A percentile compares a stretch with the other conserved stretches of the same genome.
phyloP scores from a whole-genome alignment of 108 stramenopile genomes.

The Pseudonitzschia delicatissima region DNA sequence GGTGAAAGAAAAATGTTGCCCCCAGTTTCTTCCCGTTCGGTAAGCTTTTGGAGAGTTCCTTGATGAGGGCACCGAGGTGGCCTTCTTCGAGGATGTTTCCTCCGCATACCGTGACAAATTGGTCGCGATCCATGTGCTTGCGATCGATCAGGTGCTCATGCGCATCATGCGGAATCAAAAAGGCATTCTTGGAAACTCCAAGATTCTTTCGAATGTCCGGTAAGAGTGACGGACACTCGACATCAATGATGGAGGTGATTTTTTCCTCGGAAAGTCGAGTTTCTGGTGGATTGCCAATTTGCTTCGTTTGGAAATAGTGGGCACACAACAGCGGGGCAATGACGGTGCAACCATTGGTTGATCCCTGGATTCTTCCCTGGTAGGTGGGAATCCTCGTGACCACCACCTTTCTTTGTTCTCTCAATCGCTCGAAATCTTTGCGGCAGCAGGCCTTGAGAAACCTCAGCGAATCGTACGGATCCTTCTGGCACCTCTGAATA shows the following conservation, averaged over 20 bases:
- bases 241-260: constrained; percentile 69
- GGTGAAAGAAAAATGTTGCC: constrained; percentile 82
- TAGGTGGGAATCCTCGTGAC: constrained; percentile 63
- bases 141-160: constrained; percentile 84
- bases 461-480: no score
- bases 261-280: constrained; percentile 40
- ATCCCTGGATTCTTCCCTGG: constrained; percentile 63
- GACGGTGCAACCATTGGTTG: constrained; percentile 87
- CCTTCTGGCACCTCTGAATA: no score
- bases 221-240: constrained; percentile 53
- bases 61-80: constrained; percentile 58
- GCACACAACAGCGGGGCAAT: constrained; percentile 80
- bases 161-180: constrained; percentile 85
- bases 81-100: constrained; percentile 68
- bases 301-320: constrained; percentile 48
- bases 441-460: no score
- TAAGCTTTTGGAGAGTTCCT: constrained; percentile 14
- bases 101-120: constrained; percentile 43
- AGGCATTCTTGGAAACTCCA: constrained; percentile 58
- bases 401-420: constrained; percentile 28
- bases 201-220: constrained; percentile 61
- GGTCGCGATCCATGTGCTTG: constrained; percentile 26
- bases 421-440: no score
- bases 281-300: neutral
- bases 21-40: constrained; percentile 27